phyloP scores from a whole-genome alignment of 2,329 filamentous ascomycete genomes.

The Colletotrichum sp. region DNA sequence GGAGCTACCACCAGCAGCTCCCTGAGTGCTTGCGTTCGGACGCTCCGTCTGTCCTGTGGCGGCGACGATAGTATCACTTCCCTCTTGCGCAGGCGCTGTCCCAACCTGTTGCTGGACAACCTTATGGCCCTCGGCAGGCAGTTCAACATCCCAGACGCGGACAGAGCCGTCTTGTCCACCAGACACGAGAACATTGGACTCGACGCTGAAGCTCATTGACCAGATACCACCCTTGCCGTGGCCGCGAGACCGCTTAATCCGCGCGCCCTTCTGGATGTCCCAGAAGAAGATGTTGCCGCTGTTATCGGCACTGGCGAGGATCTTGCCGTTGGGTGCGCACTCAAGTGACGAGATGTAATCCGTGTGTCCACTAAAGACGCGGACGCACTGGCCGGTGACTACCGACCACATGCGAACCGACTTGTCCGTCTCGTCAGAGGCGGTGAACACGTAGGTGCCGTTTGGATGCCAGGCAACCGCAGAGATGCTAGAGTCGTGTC shows the following conservation, averaged over 20 bases:
- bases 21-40: constrained; percentile 27
- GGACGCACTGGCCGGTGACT: constrained; percentile 83
- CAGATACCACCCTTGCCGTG: constrained; percentile 94
- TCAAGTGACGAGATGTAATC: constrained; percentile 86
- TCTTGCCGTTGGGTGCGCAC: constrained; percentile 86
- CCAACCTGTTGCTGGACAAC: constrained; percentile 38
- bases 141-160: constrained; percentile 88
- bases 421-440: constrained; percentile 82
- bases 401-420: constrained; percentile 98
- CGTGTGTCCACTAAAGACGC: constrained; percentile 90
- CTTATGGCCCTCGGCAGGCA: constrained; percentile 69
- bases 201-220: constrained; percentile 91
- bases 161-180: constrained; percentile 93
- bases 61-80: constrained; percentile 31
- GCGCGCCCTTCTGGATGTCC: constrained; percentile 86
- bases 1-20: constrained; percentile 28
- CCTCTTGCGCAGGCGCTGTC: constrained; percentile 26
- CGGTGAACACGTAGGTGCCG: constrained; percentile 90
- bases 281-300: constrained; percentile 92
- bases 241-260: constrained; percentile 91
- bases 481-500: constrained; percentile 93
- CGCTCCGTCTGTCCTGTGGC: constrained; percentile 33
- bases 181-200: constrained; percentile 88
- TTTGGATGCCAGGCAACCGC: constrained; percentile 94
- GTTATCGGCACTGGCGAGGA: constrained; percentile 89